Percentiles rank a stretch among this genome's conserved stretches.
Evolutionary conservation across 139 green algal species (phyloP).

Genomic region (Deuterostichococcus epilithicus): DNA sequence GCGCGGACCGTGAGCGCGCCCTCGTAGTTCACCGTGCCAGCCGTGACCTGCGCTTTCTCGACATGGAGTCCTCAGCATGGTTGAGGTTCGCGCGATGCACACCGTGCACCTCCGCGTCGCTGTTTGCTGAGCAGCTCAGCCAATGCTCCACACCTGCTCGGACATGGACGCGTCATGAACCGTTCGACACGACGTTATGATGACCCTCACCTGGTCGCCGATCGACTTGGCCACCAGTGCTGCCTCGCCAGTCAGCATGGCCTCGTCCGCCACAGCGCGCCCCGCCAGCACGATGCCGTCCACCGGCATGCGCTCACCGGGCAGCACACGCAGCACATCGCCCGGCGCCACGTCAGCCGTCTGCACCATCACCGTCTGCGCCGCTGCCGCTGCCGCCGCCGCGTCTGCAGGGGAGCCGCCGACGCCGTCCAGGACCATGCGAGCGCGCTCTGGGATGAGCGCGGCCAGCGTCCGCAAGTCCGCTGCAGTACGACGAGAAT

Average conservation of each 20-base stretch:
- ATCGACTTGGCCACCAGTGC: conserved; percentile 42
- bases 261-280: conserved; percentile 74
- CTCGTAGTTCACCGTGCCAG: conserved; percentile 81
- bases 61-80: not conserved
- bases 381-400: not conserved
- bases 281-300: conserved; percentile 80
- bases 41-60: conserved; percentile 48
- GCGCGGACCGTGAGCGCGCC: conserved; percentile 67
- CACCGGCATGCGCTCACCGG: conserved; percentile 85
- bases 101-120: too few species aligned
- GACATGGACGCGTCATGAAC: not conserved
- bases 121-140: too few species aligned
- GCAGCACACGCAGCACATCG: conserved; percentile 79
- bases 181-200: too few species aligned
- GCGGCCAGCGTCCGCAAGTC: conserved; percentile 65
- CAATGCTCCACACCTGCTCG: conserved; percentile 26
- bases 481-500: conserved; percentile 14
- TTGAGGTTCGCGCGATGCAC: not conserved
- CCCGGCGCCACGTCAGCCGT: conserved; percentile 35
- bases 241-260: conserved; percentile 79
- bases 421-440: conserved; percentile 64
- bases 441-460: conserved; percentile 64
- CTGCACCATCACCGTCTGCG: not conserved
- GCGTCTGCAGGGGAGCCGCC: conserved; percentile 5
- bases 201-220: conserved; percentile 17